Evolutionary conservation across 805 yeast genomes (phyloP), one percentile per base, ranked within the genome.

Genomic region (Metschnikowia cerradonensis): DNA sequence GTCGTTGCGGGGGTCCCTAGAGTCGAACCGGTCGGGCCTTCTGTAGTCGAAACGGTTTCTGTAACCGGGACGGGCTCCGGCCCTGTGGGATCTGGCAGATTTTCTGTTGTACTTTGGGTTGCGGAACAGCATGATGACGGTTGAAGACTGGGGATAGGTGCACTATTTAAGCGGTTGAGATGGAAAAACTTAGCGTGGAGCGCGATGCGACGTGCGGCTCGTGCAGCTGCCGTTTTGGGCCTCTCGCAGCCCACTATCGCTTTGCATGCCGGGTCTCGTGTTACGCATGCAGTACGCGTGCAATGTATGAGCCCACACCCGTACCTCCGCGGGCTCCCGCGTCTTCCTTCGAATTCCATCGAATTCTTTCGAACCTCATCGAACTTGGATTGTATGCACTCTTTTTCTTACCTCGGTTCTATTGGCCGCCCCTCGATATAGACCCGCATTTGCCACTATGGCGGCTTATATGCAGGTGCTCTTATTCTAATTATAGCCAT

Each of bases 51-150:
- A 51, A 39, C 46, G 47, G 35, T 47, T 54, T 35, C 30, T 42
- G 35, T 10, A 41, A 8, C 48, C 35, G 35, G 52, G 41, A 36
- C 44, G 41, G 20, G 22, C 22, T 10, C 45, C 45, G 45, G 51
- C 55, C 48, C 59, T 49, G 41, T 49, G 50, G 8, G 56, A 45
- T 55, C 61, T 58, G 50, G 35, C 41, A 8, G 61, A 51, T 46
- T 67, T 67, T 52, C 65, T 66, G 48, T 50, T 52, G 58, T 64
- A 64, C 56, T 61, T 61, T 53, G 61, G 55, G 45, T 55, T 51
- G 43, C 48, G 47, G 52, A 49, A 57, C 34, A 57, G 49, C 60
- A 55, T 57, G 45, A 20, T 44, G n/a, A 30, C 32, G 11, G 26
- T 15, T 31, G 33, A 17, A 26, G 32, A 4, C 20, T 17, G 37